phyloP scores from a whole-genome alignment of 176 grass and related monocot genomes.

The Cymbopogon citratus region DNA sequence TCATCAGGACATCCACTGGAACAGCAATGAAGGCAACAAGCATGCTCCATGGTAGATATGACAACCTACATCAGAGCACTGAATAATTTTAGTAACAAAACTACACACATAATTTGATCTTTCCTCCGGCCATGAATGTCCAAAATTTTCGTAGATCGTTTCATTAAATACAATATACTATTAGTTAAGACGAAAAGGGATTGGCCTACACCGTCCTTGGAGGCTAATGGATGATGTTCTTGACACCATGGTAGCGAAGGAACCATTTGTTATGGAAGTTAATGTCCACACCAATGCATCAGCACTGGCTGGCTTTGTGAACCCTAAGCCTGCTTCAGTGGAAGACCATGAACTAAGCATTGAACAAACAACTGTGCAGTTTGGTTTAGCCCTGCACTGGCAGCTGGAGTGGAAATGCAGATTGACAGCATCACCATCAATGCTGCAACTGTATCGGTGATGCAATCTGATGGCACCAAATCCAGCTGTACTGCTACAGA shows the following conservation, averaged over 20 bases:
- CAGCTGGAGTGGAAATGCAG: background rate
- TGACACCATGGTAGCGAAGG: background rate
- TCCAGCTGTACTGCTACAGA: background rate
- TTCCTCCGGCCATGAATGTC: background rate
- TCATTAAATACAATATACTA: background rate
- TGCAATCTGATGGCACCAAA: background rate
- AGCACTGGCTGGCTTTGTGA: background rate
- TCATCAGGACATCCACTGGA: constrained; percentile 63
- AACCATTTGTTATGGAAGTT: background rate
- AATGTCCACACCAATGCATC: background rate
- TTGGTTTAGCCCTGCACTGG: background rate
- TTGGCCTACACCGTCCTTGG: background rate
- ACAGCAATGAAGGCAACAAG: constrained; percentile 46
- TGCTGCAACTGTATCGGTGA: background rate
- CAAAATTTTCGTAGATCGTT: background rate
- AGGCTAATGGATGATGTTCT: background rate
- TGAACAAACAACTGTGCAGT: background rate
- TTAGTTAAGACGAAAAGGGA: background rate
- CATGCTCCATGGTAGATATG: constrained; percentile 48
- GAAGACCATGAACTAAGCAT: background rate
- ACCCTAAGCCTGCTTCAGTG: background rate
- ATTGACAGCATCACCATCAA: background rate
- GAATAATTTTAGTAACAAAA: background rate
- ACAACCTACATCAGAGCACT: constrained; percentile 37
- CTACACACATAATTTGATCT: background rate